Base-by-base conservation (phyloP, 1,284 basidiomycete species). In the Ganoderma lingzhi region DNA sequence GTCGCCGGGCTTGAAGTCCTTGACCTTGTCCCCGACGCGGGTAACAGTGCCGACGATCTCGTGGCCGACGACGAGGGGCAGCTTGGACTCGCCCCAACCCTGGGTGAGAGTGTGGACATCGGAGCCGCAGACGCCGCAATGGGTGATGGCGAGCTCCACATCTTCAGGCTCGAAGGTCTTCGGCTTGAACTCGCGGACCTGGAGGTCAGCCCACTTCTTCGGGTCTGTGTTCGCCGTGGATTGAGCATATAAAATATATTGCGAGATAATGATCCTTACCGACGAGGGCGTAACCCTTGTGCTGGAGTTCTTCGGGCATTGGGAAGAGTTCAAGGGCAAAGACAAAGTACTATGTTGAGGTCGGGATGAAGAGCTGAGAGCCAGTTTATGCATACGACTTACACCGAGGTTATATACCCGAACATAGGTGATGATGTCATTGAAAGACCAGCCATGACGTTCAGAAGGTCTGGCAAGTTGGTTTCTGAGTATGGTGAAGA, bases 11-110 rank as follows among this genome's bases (percentile, higher is more conserved):
- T 88, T 88, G 81, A 90, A 84, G 66, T 82, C 84, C 44, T 81
- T 84, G 63, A 90, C 88, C 65, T 87, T 84, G 37, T 84, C 78
- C 10, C 88, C 87, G 68, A 89, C 85, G 23, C 84, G 82, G 32
- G 83, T 82, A 58, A 87, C 88, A 12, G 80, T 82, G n/a, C 90
- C 90, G 66, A 88, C 82, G 71, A 91, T 90, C 78, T 91, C 90
- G 78, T 92, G 90, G 42, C 85, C 84, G 51, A 81, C 78, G 63
- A 86, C 82, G 41, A 86, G 74, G 41, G 85, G 84, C 70, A 78
- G 71, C 45, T 81, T 78, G 9, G 73, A 69, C 6, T 81, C 67
- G n/a, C 85, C 86, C 87, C 87, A 89, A 28, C 85, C 86, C 17
- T 81, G 76, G 14, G 73, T 78, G 69, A 85, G 77, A n/a, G 88